Conservation (phyloP, 768 basidiomycete genomes). For the Russula emetica region DNA sequence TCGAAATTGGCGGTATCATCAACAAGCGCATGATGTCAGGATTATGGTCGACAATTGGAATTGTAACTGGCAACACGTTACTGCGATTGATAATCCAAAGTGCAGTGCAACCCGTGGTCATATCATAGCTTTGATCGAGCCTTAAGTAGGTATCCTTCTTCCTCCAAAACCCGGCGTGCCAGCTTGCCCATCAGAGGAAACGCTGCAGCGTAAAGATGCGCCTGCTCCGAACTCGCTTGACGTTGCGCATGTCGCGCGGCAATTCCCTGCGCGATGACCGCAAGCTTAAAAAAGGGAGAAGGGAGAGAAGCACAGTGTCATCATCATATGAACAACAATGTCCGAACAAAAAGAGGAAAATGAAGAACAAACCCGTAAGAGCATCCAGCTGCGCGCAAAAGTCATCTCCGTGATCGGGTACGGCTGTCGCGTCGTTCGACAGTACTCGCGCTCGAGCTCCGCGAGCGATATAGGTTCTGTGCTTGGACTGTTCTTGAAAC, state of each 20-base stretch:
- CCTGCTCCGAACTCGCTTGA: conserved; percentile 85
- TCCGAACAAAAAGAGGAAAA: conserved; percentile 4
- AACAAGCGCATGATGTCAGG: too few species aligned
- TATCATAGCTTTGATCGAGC: conserved; percentile 33
- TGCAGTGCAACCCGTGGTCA: background rate
- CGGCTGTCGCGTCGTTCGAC: conserved; percentile 54
- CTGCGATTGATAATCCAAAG: too few species aligned
- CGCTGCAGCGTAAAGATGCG: conserved; percentile 41
- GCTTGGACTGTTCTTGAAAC: conserved; percentile 55
- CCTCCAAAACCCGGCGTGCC: conserved; percentile 56
- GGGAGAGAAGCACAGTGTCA: too few species aligned
- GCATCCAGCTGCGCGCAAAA: conserved; percentile 82
- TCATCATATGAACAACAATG: background rate
- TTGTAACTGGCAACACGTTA: too few species aligned
- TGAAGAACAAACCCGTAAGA: conserved; percentile 57
- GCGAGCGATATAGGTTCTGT: conserved; percentile 62
- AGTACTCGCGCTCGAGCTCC: conserved; percentile 79
- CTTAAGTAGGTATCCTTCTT: conserved; percentile 40
- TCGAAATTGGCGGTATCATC: too few species aligned
- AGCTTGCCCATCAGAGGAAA: conserved; percentile 64
- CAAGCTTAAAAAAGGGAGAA: conserved; percentile 43
- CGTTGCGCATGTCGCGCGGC: conserved; percentile 80
- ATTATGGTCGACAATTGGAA: too few species aligned
- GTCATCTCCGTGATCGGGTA: conserved; percentile 77
- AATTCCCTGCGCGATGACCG: conserved; percentile 86